Base-by-base conservation (phyloP, 306 rosid genomes). In the Canavalia ensiformis region DNA sequence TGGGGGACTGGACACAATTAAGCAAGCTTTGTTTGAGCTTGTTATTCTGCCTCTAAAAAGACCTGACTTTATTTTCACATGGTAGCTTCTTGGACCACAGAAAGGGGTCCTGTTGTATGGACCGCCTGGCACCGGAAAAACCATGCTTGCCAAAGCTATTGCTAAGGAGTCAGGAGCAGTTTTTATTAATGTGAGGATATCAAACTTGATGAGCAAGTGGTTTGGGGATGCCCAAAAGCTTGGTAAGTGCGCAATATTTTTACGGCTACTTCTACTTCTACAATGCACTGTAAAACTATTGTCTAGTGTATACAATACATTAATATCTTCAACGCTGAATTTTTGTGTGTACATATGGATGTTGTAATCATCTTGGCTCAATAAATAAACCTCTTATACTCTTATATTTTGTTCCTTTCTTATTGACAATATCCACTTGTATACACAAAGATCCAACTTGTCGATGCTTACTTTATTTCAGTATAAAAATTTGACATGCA, bases 201-300 rank as follows among this genome's bases (percentile, higher is more conserved):
- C 99, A 5, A 96, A 93, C 87, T 89, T 96, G 68, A 96, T 96
- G 99, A 96, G 99, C 92, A 96, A 96, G 90, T 96, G 99, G 99
- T 96, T 96, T 67, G 99, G 99, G 49, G 99, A 96, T 89, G 99
- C 98, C 11, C 98, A 90, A 83, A 96, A 96, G 72, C 99, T 96
- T 41, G 99, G 99, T 96, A 78, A 87, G 98, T 88, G 74, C 11
- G 13, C 47, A 4, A 1, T 56, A 75, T 71, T 49, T 76, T 83
- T 64, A 62, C 76, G 30, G 35, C 8, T 70, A 52, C 29, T 77
- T 52, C 8, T 70, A 52, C 29, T 77, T 52, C 5, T 35, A 63
- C 11, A 37, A 64, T 83, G 25, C 62, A 12, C 6, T 41, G 25
- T 78, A 28, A 56, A 72, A 44, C 71, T 78, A 59, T 41, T 1